phyloP scores from a whole-genome alignment of 225 moss, liverwort and hornwort genomes.

The Asterella californica region DNA sequence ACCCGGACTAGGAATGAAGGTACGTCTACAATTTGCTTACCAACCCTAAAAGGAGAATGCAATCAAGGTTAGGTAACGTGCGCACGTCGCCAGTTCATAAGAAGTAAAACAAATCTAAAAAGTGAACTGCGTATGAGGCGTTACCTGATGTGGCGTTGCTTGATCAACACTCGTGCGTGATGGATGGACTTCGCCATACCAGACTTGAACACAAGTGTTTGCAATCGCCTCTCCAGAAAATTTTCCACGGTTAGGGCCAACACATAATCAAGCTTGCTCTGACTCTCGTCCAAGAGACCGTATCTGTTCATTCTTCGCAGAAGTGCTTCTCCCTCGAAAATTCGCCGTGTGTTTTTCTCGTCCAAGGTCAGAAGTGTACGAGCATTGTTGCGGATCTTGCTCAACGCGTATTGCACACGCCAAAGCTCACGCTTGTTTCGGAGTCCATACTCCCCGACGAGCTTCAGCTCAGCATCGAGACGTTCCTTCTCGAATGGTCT shows the following conservation, averaged over 20 bases:
- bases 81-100: not conserved
- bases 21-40: conserved; percentile 80
- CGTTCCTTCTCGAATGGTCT: conserved; percentile 76
- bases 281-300: conserved; percentile 52
- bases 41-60: conserved; percentile 47
- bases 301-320: conserved; percentile 60
- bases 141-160: conserved; percentile 65
- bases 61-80: not conserved
- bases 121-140: not conserved
- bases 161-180: conserved; percentile 65
- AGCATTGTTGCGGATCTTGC: conserved; percentile 75
- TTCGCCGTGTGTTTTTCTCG: conserved; percentile 71
- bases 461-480: conserved; percentile 73
- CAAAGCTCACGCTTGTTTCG: conserved; percentile 78
- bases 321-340: conserved; percentile 74
- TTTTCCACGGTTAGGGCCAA: conserved; percentile 63
- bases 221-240: conserved; percentile 61
- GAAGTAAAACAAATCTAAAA: too few relatives aligned
- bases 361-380: conserved; percentile 66
- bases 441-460: conserved; percentile 73
- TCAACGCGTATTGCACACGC: conserved; percentile 73
- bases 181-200: conserved; percentile 84
- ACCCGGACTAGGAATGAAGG: conserved; percentile 74
- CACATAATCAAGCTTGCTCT: conserved; percentile 70
- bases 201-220: conserved; percentile 75